A percentile compares a stretch with the other conserved stretches of the same genome.
phyloP scores from a whole-genome alignment of 2,329 filamentous ascomycete genomes.

The Coccinonectria pachysandricola region DNA sequence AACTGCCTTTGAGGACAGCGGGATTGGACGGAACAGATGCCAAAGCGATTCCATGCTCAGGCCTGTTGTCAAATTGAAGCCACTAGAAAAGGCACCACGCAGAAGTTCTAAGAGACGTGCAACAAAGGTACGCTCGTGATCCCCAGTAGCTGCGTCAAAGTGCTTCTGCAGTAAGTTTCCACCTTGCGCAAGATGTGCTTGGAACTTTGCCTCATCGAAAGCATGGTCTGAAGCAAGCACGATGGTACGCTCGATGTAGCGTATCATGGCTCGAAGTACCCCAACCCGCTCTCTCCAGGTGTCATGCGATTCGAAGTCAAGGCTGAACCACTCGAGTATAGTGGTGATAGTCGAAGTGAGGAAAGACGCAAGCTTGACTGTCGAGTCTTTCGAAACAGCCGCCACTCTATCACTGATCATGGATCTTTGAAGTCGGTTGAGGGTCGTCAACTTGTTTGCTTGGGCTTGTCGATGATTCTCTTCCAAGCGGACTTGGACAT shows the following conservation, averaged over 20 bases:
- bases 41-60: slow-evolving; percentile 73
- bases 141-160: slow-evolving; percentile 13
- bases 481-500: slow-evolving; percentile 31
- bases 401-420: slow-evolving; percentile 43
- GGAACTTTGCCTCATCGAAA: slow-evolving; percentile 55
- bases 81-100: slow-evolving; percentile 51
- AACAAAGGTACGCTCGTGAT: slow-evolving; percentile 27
- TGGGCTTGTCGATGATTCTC: slow-evolving; percentile 31
- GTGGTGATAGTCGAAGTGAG: slow-evolving; percentile 32
- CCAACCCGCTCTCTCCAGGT: slow-evolving; percentile 24
- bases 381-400: slow-evolving; percentile 50
- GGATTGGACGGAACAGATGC: slow-evolving; percentile 57
- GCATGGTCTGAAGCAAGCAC: slow-evolving; percentile 30
- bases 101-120: slow-evolving; percentile 31
- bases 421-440: slow-evolving; percentile 53
- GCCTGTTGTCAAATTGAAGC: slow-evolving; percentile 64
- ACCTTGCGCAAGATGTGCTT: slow-evolving; percentile 48
- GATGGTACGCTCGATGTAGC: slow-evolving; percentile 47
- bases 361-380: slow-evolving; percentile 42
- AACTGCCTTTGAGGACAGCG: slow-evolving; percentile 36
- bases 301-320: slow-evolving; percentile 17
- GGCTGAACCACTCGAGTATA: slow-evolving; percentile 33
- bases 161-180: slow-evolving; percentile 31
- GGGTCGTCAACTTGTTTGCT: slow-evolving; percentile 37
- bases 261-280: slow-evolving; percentile 30